These are phyloP conservation scores for Aphanomyces cochlioides DNA, from an alignment of 352 stramenopile species.

Conservation along the genomic window DNA sequence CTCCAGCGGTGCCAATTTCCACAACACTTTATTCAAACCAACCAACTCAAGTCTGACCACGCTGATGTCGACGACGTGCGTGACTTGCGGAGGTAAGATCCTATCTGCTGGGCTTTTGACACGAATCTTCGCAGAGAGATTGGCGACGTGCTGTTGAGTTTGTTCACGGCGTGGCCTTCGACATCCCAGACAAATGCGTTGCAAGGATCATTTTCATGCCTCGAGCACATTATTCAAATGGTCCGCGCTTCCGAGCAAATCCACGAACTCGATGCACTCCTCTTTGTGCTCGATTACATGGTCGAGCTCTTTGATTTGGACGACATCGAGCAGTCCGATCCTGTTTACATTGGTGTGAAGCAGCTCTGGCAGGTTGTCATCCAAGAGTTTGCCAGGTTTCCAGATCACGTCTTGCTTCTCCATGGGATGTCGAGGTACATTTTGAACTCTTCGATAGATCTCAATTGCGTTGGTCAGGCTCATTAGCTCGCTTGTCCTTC, in stretches of 20 bases:
- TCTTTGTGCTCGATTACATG: conserved; percentile 70
- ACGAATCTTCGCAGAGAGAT: conserved; percentile 49
- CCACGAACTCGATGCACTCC: conserved; percentile 57
- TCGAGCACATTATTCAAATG: conserved; percentile 33
- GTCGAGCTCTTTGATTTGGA: conserved; percentile 81
- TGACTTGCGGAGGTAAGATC: conserved; percentile 49
- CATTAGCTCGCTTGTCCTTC: conserved; percentile 52
- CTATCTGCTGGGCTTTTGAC: background rate
- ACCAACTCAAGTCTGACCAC: conserved; percentile 57
- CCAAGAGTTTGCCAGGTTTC: conserved; percentile 43
- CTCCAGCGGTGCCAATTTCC: conserved; percentile 67
- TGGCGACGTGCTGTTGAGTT: conserved; percentile 70
- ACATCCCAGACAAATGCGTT: conserved; percentile 28
- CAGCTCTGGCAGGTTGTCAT: conserved; percentile 54
- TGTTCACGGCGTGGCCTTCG: conserved; percentile 77
- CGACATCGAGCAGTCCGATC: conserved; percentile 61
- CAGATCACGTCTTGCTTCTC: conserved; percentile 57
- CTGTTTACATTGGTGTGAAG: conserved; percentile 30
- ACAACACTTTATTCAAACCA: conserved; percentile 47
- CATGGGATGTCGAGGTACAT: conserved; percentile 49
- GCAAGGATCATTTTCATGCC: conserved; percentile 20
- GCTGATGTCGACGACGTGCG: conserved; percentile 50
- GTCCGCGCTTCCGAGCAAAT: conserved; percentile 48
- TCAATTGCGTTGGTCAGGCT: conserved; percentile 40
- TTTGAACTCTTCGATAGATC: background rate